phyloP scores from a whole-genome alignment of 305 asterid genomes.

The Solanum aculeatissimum region DNA sequence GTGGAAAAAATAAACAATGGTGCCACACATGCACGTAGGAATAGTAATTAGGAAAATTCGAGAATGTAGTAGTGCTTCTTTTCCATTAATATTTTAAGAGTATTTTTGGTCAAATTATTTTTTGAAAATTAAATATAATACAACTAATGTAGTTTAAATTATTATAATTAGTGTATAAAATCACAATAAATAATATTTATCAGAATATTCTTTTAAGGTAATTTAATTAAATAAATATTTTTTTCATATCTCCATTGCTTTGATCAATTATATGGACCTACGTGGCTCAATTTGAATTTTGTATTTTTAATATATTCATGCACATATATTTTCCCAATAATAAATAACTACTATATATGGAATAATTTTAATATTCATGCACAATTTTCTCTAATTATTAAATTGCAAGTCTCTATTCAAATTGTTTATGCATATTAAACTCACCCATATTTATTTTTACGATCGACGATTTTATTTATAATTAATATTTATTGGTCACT shows the following conservation, averaged over 20 bases:
- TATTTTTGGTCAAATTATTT: background rate
- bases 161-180: background rate
- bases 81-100: background rate
- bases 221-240: background rate
- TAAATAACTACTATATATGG: background rate
- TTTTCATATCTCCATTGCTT: background rate
- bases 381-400: background rate
- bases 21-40: background rate
- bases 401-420: background rate
- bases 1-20: background rate
- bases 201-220: background rate
- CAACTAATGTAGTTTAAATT: background rate
- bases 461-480: too few relatives aligned
- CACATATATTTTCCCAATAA: background rate
- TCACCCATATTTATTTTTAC: background rate
- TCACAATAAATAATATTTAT: background rate
- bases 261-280: too few relatives aligned
- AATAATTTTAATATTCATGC: background rate
- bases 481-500: too few relatives aligned
- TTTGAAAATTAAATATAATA: background rate
- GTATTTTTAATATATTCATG: background rate
- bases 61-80: background rate
- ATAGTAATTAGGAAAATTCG: background rate
- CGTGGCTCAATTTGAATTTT: too few relatives aligned
- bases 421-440: background rate